These are phyloP conservation scores for Sporobolomyces pararoseus DNA, from an alignment of 768 basidiomycete species.

Conservation along the genomic window DNA sequence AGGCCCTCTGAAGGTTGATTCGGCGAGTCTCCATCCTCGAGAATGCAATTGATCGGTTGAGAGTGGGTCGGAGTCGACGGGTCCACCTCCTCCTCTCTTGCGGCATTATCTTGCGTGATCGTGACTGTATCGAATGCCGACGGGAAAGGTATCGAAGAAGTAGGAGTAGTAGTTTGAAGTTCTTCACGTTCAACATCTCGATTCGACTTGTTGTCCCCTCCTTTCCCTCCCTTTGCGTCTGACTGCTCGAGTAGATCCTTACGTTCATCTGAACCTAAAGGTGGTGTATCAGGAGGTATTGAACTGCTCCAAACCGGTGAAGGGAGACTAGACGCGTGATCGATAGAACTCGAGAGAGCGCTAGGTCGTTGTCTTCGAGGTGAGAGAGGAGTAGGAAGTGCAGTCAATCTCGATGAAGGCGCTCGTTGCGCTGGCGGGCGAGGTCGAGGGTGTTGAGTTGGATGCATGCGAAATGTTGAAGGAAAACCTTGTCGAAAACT, in stretches of 20 bases:
- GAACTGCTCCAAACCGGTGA: not conserved
- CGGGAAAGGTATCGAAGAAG: not conserved
- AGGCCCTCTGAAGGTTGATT: not conserved
- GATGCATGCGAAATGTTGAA: conserved; percentile 21
- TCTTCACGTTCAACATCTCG: not conserved
- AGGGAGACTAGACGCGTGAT: not conserved
- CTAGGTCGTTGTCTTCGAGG: conserved; percentile 9
- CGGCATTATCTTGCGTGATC: too few relatives aligned
- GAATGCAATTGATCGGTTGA: not conserved
- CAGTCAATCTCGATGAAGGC: not conserved
- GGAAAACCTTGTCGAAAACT: too few relatives aligned
- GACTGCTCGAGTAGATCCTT: too few relatives aligned
- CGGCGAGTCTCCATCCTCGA: not conserved
- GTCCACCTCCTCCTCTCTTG: too few relatives aligned
- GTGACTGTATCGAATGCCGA: not conserved
- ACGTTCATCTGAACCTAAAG: not conserved
- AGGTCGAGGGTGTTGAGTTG: conserved; percentile 8
- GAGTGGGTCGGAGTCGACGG: too few relatives aligned
- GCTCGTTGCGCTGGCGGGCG: conserved; percentile 2
- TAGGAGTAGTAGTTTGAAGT: not conserved
- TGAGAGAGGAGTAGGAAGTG: conserved; percentile 18
- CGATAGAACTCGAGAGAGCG: not conserved
- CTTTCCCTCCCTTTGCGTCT: not conserved
- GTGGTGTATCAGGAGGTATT: conserved; percentile 15
- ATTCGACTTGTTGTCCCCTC: not conserved